These are phyloP conservation scores for Apiosordaria backusii DNA, from an alignment of 495 filamentous ascomycete genomes.

Conservation along the genomic window DNA sequence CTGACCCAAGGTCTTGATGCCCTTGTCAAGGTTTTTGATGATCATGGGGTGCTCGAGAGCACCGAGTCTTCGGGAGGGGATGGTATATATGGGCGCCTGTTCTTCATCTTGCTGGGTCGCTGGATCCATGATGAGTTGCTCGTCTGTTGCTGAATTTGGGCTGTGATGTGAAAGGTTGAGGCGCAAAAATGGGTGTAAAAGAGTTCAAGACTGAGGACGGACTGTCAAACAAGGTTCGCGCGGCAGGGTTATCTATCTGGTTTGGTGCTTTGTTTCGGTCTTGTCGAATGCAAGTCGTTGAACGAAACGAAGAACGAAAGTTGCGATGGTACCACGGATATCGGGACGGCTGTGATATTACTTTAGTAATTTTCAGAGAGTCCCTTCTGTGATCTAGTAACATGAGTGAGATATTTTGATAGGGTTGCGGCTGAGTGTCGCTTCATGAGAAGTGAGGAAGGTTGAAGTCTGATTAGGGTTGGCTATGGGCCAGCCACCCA, in stretches of 20 bases:
- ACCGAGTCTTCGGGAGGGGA: conserved; percentile 64
- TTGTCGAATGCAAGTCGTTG: not conserved
- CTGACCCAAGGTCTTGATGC: conserved; percentile 72
- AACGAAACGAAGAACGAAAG: not conserved
- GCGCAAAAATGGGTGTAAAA: not conserved
- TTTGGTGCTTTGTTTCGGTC: not conserved
- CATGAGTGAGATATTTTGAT: not conserved
- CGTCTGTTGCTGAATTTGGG: not conserved
- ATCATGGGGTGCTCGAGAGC: conserved; percentile 87
- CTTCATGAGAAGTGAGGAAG: not conserved
- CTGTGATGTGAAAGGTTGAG: not conserved
- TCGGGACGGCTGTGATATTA: too few species aligned
- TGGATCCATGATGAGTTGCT: conserved; percentile 11
- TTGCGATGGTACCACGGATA: not conserved
- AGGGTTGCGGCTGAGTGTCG: not conserved
- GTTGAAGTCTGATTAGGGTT: not conserved
- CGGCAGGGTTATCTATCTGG: not conserved
- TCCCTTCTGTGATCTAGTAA: too few species aligned
- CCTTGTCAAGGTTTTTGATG: conserved; percentile 76
- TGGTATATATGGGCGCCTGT: conserved; percentile 39
- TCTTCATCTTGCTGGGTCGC: conserved; percentile 9
- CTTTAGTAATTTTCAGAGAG: not conserved
- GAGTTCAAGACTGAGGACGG: not conserved
- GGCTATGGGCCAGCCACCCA: not conserved
- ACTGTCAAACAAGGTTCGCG: not conserved